Conservation (phyloP, 1,139 yeast genomes). For the Oligophagozyma castellii region DNA sequence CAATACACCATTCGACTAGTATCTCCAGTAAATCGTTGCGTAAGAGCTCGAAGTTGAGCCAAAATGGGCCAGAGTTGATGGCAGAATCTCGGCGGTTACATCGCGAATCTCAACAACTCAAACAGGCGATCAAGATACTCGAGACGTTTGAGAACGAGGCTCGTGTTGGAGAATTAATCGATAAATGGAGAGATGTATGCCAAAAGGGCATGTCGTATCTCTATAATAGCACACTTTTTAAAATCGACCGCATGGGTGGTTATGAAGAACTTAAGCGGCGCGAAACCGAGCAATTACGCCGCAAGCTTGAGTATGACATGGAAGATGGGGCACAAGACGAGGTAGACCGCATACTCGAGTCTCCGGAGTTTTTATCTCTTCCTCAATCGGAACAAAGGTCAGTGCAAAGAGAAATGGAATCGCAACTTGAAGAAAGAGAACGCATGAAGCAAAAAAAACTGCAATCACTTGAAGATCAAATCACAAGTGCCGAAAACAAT, state of each 20-base stretch:
- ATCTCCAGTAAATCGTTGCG: too few relatives aligned
- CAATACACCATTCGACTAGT: too few relatives aligned
- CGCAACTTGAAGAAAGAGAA: slow-evolving; percentile 13
- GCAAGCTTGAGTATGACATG: slow-evolving; percentile 24
- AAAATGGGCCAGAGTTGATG: too few relatives aligned
- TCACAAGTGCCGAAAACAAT: slow-evolving; percentile 14
- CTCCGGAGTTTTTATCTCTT: slow-evolving; percentile 27
- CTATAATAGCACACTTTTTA: slow-evolving; percentile 28
- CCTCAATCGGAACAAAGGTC: slow-evolving; percentile 25
- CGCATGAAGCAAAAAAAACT: slow-evolving; percentile 14
- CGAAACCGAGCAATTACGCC: slow-evolving; percentile 25
- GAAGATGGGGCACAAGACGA: slow-evolving; percentile 27
- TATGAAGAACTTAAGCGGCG: slow-evolving; percentile 28
- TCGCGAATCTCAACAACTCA: slow-evolving; percentile 21
- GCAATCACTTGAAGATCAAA: slow-evolving; percentile 15
- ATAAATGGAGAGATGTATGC: slow-evolving; percentile 33
- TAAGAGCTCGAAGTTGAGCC: too few relatives aligned
- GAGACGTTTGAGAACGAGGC: slow-evolving; percentile 16
- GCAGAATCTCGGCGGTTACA: too few relatives aligned
- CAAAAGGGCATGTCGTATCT: slow-evolving; percentile 32
- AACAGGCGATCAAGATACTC: slow-evolving; percentile 26
- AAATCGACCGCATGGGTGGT: slow-evolving; percentile 33
- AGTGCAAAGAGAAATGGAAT: slow-evolving; percentile 17
- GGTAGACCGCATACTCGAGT: slow-evolving; percentile 25
- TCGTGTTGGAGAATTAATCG: slow-evolving; percentile 22